Evolutionary conservation across 2,329 filamentous ascomycete species (phyloP), one percentile per base, ranked within the genome.

Genomic region (Ceratocystis variospora): DNA sequence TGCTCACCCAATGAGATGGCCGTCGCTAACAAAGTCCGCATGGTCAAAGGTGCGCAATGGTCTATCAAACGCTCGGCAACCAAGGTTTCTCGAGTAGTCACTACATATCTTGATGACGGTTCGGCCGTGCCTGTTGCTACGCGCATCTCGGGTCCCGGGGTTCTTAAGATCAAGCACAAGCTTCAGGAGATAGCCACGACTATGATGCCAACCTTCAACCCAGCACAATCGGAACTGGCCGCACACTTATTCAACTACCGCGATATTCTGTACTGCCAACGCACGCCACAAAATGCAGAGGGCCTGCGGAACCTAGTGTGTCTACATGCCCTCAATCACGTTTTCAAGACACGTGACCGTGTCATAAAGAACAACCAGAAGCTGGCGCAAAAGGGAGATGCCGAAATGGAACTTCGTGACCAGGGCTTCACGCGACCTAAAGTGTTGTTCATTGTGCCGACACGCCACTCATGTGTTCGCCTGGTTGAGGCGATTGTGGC

Each of bases 371-470:
- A 97, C 76, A 97, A 92, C 72, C 84, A 88, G 65, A 89, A 86
- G 69, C 76, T 96, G 10, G 80, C 87, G 8, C 86, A 86, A 71
- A 80, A 83, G 3, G 81, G 82, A 8, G 80, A 80, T 46, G 77
- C 81, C 17, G 86, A 89, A 46, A 77, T 88, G 3, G 90, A 96
- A 70, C 79, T 91, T 19, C 85, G 91, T 69, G 94, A 99, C 71
- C 94, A 99, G 76, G 94, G 94, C 0, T 99, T 96, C 75, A 96
- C 93, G 0, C 81, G 94, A 4, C 94, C 94, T 6, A 97, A 97
- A 73, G 87, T 96, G 5, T 81, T 99, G 22, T 89, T 97, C 74
- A 80, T 99, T 19, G 79, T 96, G 0, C 93, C 94, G 2, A 97
- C 94, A 0, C 85, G 92, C 66, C 87, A 96, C 72, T 87, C 91